Conservation (phyloP, 2,329 filamentous ascomycete genomes). For the Podosphaera xanthii region DNA sequence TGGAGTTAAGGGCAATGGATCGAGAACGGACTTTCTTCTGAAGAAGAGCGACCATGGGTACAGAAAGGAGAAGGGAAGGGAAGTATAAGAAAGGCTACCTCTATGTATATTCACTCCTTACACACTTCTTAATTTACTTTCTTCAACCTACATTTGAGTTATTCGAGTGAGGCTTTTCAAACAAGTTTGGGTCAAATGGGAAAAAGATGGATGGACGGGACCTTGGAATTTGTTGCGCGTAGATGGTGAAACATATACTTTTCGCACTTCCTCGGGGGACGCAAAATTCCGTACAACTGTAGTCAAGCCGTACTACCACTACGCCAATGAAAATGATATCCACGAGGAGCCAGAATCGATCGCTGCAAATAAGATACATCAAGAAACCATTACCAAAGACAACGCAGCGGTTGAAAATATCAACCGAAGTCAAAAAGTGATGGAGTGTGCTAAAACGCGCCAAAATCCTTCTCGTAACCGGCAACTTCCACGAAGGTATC, state of each 20-base stretch:
- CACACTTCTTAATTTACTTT: too few relatives aligned
- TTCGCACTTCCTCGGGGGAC: too few relatives aligned
- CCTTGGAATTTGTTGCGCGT: background rate
- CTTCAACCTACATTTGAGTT: too few relatives aligned
- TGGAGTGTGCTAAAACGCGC: background rate
- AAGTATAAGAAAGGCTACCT: too few relatives aligned
- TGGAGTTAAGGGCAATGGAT: too few relatives aligned
- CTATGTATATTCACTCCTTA: too few relatives aligned
- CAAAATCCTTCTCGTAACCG: background rate
- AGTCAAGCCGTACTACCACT: background rate
- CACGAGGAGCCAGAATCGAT: background rate
- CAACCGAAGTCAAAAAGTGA: background rate
- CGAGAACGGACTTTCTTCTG: too few relatives aligned
- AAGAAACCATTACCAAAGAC: background rate
- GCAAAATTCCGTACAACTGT: background rate
- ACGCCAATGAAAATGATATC: background rate
- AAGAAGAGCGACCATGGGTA: too few relatives aligned
- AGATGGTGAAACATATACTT: background rate
- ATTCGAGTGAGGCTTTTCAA: too few relatives aligned
- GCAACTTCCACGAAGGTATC: background rate
- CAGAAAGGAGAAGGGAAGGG: too few relatives aligned
- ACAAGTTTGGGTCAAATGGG: conserved; percentile 1
- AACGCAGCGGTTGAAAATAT: background rate
- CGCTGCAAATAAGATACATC: too few relatives aligned
- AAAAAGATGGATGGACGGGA: conserved; percentile 1